Evolutionary conservation across 306 rosid species (phyloP).

Genomic region (Clitoria ternatea): DNA sequence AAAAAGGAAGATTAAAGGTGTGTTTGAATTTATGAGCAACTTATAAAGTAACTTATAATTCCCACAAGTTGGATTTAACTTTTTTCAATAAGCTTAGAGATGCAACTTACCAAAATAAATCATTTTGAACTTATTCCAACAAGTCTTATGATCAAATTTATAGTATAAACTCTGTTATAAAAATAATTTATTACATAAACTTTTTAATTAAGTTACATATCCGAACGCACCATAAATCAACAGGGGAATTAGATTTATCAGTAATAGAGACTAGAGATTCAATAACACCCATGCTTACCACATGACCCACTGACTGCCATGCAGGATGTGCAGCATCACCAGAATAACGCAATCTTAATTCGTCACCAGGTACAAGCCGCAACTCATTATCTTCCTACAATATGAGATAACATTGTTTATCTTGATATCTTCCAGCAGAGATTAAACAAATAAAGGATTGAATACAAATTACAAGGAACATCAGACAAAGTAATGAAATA

Average conservation of each 20-base stretch:
- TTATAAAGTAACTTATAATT: no score
- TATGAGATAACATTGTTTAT: slow-evolving; percentile 21
- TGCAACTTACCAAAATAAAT: no score
- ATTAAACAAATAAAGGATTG: not conserved
- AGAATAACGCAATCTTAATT: slow-evolving; percentile 91
- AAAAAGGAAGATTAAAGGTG: not conserved
- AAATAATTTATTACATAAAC: no score
- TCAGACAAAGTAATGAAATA: not conserved
- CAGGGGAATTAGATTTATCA: not conserved
- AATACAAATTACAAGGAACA: not conserved
- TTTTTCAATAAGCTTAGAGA: no score
- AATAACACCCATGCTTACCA: slow-evolving; percentile 50
- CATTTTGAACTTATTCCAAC: no score
- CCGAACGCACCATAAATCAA: no score
- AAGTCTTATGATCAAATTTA: no score
- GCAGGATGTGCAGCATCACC: slow-evolving; percentile 99
- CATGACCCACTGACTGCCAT: slow-evolving; percentile 99
- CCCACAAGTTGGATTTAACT: no score
- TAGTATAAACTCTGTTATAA: no score
- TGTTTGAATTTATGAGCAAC: no score
- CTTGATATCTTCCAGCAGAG: not conserved
- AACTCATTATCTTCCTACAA: slow-evolving; percentile 95
- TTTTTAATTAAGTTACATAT: no score
- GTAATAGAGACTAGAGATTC: not conserved
- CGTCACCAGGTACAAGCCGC: slow-evolving; percentile 99